Conservation (phyloP, 176 grass and related monocot genomes). For the Carex scoparia region DNA sequence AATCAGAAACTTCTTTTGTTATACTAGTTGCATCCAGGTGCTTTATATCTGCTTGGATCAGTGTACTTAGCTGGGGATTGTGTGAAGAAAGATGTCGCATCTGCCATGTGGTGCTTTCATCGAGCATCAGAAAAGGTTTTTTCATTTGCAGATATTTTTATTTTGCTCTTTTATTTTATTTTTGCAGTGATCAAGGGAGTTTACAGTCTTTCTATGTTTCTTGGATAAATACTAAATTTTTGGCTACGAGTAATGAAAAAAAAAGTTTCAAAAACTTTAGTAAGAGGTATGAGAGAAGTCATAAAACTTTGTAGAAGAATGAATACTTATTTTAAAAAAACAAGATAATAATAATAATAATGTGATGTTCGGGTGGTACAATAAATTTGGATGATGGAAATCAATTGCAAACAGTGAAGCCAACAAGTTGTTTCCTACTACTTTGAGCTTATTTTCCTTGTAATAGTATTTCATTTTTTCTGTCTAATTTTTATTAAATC, state of each 20-base stretch:
- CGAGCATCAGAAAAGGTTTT: conserved; percentile 86
- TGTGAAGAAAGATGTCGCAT: conserved; percentile 81
- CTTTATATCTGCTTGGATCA: conserved; percentile 91
- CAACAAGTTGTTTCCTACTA: neutral
- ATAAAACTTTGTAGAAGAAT: neutral
- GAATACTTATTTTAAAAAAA: neutral
- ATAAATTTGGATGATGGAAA: neutral
- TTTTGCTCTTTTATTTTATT: neutral
- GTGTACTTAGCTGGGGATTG: conserved; percentile 92
- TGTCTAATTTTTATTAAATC: conserved; percentile 1
- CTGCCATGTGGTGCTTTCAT: conserved; percentile 93
- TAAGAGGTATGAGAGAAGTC: neutral
- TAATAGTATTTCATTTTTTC: neutral
- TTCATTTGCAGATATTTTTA: neutral
- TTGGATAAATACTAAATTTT: neutral
- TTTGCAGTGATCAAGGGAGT: neutral
- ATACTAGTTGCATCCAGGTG: conserved; percentile 76
- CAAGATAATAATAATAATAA: too few relatives aligned
- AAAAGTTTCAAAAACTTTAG: neutral
- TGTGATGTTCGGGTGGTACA: neutral
- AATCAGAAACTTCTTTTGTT: conserved; percentile 12
- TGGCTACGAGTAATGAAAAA: neutral
- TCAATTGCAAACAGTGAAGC: neutral
- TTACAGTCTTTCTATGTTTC: neutral
- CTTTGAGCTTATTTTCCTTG: neutral